phyloP scores from a whole-genome alignment of 2,329 filamentous ascomycete species.

The Xylaria sp. region DNA sequence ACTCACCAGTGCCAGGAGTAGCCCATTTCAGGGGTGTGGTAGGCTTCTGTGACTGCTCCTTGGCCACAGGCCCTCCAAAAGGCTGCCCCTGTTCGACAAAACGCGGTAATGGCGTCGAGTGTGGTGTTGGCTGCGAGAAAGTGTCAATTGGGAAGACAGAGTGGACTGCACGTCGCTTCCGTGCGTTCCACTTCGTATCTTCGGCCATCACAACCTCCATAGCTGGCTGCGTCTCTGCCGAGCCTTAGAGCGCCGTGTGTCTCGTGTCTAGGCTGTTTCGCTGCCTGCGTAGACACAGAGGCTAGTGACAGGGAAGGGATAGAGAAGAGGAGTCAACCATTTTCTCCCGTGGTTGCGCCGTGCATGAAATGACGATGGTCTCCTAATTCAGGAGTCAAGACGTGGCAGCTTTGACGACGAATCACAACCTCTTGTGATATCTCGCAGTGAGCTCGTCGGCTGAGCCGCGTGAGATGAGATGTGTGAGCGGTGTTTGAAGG shows the following conservation, averaged over 20 bases:
- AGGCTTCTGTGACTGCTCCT: conserved; percentile 28
- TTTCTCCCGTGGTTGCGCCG: conserved; percentile 7
- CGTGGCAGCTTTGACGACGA: not conserved
- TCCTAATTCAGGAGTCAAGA: not conserved
- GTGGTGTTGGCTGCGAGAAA: conserved; percentile 61
- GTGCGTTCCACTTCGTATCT: conserved; percentile 59
- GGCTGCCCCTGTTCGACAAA: conserved; percentile 58
- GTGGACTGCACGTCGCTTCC: conserved; percentile 63
- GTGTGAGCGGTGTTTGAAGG: not conserved
- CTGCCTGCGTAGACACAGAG: conserved; percentile 7
- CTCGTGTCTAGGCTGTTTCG: conserved; percentile 6
- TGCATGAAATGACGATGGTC: conserved; percentile 1
- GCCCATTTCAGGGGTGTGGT: conserved; percentile 41
- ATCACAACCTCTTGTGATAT: conserved; percentile 10
- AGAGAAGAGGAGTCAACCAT: conserved; percentile 13
- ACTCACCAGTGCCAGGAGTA: conserved; percentile 40
- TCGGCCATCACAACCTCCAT: conserved; percentile 43
- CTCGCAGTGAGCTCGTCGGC: conserved; percentile 7
- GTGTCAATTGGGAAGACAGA: conserved; percentile 66
- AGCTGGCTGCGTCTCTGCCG: not conserved
- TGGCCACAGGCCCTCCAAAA: conserved; percentile 57
- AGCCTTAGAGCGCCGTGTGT: not conserved
- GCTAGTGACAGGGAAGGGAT: conserved; percentile 18
- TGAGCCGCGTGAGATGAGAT: conserved; percentile 16
- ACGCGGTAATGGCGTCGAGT: conserved; percentile 53